phyloP scores from a whole-genome alignment of 2,329 filamentous ascomycete genomes.

The Ophiocordyceps camponoti-saundersi region DNA sequence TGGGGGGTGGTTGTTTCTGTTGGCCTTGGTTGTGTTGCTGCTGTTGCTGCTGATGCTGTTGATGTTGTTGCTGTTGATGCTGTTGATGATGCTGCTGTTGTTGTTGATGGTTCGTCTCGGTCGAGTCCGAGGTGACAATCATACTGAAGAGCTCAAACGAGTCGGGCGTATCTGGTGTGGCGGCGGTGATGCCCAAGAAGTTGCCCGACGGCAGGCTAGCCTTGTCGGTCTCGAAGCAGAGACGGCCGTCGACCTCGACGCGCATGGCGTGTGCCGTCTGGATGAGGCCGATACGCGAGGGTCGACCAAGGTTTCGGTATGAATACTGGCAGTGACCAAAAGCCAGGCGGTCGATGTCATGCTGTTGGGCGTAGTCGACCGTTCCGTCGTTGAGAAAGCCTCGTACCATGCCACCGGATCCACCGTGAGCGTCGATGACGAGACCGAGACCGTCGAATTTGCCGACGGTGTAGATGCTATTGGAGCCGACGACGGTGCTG shows the following conservation, averaged over 20 bases:
- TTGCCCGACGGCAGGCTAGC: slow-evolving; percentile 67
- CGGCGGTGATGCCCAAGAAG: slow-evolving; percentile 72
- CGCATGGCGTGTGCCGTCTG: slow-evolving; percentile 49
- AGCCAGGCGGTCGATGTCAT: slow-evolving; percentile 65
- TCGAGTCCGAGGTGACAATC: slow-evolving; percentile 45
- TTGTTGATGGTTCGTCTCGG: slow-evolving; percentile 5
- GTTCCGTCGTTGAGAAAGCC: slow-evolving; percentile 89
- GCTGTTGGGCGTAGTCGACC: slow-evolving; percentile 59
- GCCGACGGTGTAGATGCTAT: slow-evolving; percentile 69
- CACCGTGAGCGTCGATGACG: slow-evolving; percentile 70
- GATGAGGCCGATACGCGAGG: slow-evolving; percentile 59
- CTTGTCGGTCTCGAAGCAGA: slow-evolving; percentile 73
- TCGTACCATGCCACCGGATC: slow-evolving; percentile 61
- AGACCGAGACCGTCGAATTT: slow-evolving; percentile 84
- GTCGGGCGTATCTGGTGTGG: slow-evolving; percentile 80
- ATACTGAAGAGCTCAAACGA: slow-evolving; percentile 90
- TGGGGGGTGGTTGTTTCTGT: slow-evolving; percentile 11
- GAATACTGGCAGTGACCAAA: slow-evolving; percentile 86
- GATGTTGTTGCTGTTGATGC: neutral
- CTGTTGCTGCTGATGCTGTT: neutral
- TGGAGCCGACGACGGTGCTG: slow-evolving; percentile 43
- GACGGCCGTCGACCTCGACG: slow-evolving; percentile 62
- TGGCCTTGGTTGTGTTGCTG: neutral
- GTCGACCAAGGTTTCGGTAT: slow-evolving; percentile 81
- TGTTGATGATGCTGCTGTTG: neutral